Evolutionary conservation across 768 basidiomycete genomes (phyloP), one percentile per base, ranked within the genome.

Genomic region (Boletales sp.): DNA sequence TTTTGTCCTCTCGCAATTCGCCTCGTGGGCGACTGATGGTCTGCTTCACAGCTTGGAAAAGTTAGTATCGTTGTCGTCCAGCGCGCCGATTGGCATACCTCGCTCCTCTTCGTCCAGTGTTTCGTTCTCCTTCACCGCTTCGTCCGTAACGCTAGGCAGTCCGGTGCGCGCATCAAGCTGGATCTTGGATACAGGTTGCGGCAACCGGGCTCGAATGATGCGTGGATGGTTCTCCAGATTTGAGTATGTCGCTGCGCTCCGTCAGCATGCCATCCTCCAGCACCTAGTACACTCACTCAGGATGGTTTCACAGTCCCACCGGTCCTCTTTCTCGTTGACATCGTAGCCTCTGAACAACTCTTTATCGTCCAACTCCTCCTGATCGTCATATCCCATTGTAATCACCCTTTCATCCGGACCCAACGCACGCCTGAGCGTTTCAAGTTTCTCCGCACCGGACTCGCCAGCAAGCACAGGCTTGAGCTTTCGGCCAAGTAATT

Each of bases 221-320:
- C 86, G 82, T 0, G 96, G 96, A 65, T 98, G 96, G 61, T 99
- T 99, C 66, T 96, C 96, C 8, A 97, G 76, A 63, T 96, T 99
- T n/a, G 92, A 87, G 64, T 94, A 94, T 10, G 94, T 97, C 9
- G 88, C 95, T 96, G 62, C 17, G 30, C 44, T 39, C 37, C n/a
- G 40, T 56, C 57, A 54, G 51, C 51, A 41, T 56, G 45, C 15
- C 41, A 12, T 25, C 38, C 31, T 25, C 2, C 14, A 17, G 14
- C 33, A 17, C 10, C 28, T 2, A 17, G 19, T 3, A 41, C 12
- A 77, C 89, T 66, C 67, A 95, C 95, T 85, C 3, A 99, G 73
- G 35, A 99, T 88, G 2, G 93, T 96, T 68, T 99, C 94, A 54
- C 90, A 94, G 64, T 99, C 96, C 96, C 96, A 99, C 40, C 82